A percentile compares a stretch with the other conserved stretches of the same genome.
Conservation (phyloP, 2,329 filamentous ascomycete species). For the Trichoderma koningii region DNA sequence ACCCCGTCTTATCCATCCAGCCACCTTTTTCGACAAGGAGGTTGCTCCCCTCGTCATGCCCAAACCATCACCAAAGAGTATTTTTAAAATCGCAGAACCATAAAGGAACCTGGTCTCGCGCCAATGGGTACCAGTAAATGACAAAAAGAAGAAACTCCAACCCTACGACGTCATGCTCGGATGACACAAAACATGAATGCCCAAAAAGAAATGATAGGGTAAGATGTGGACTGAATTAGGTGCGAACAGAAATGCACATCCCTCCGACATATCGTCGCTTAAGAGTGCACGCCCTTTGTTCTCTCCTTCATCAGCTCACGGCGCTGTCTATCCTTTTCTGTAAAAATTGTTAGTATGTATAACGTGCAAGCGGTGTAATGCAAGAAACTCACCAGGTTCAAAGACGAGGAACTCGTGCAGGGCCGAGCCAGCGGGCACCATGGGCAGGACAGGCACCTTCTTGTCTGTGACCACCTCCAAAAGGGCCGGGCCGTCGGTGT, state of each 20-base stretch:
- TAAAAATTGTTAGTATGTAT: constrained; percentile 40
- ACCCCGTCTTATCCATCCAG: background rate
- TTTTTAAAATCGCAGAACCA: constrained; percentile 1
- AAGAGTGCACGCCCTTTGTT: constrained; percentile 53
- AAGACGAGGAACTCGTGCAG: constrained; percentile 81
- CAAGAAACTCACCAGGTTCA: constrained; percentile 39
- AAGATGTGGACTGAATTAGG: background rate
- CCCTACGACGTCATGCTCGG: constrained; percentile 16
- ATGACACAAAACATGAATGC: constrained; percentile 5
- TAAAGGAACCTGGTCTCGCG: background rate
- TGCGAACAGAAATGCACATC: background rate
- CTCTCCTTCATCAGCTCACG: constrained; percentile 67
- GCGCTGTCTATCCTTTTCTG: constrained; percentile 68
- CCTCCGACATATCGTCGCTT: background rate
- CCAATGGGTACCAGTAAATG: constrained; percentile 10
- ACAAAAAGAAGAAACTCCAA: constrained; percentile 25
- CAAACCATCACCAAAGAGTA: background rate
- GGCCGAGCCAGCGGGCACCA: constrained; percentile 86
- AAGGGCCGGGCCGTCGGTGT: constrained; percentile 86
- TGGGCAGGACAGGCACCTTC: constrained; percentile 92
- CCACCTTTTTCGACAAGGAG: background rate
- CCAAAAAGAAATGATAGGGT: background rate
- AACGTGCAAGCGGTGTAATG: too few relatives aligned
- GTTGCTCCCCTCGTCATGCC: background rate
- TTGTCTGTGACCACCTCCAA: constrained; percentile 90